Base-by-base conservation (phyloP, 2,329 filamentous ascomycete species). In the Paracamarosporium sp. region DNA sequence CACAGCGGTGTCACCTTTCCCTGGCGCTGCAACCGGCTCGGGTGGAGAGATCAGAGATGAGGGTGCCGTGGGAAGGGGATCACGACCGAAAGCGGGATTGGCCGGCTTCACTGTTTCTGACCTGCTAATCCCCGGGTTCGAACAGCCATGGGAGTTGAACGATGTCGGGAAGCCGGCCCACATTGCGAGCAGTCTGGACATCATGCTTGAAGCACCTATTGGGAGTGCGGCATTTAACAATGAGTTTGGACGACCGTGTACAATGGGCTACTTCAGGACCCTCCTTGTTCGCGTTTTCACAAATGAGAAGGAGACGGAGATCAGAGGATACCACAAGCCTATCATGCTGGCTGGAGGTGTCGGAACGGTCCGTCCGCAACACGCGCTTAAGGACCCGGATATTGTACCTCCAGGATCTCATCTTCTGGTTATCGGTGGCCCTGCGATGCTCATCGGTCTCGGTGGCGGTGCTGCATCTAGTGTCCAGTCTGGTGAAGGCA, bases 331-430 rank as follows among this genome's bases (percentile, higher is more conserved):
- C 75, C 95, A 98, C 79, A 99, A 99, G 81, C 95, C 95, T 9
- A 97, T 97, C 76, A 96, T 97, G 92, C 92, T 99, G 79, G 95
- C 95, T 61, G 95, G 95, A 72, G 95, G 95, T 73, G 87, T 98
- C 33, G 95, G 95, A 47, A 97, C 91, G 5, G 94, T 98, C 28
- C 83, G 95, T 56, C 94, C 95, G 13, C 89, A 94, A 68, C 91
- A 97, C 72, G 94, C 95, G 2, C 83, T 97, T 57, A 99, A 99
- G 80, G 86, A 91, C 61, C 86, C 89, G 8, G 83, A 86, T 12
- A 83, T 91, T 61, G 95, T 99, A 17, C 88, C 89, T 51, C 86
- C 93, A 50, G 94, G 93, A n/a, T 93, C 93, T 17, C 91, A 94
- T 73, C 86, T 96, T 44, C 90, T 99, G 64, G 94, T 98, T 22